Evolutionary conservation across 2,329 filamentous ascomycete genomes (phyloP), one percentile per base, ranked within the genome.

Genomic region (Botrytis porri): DNA sequence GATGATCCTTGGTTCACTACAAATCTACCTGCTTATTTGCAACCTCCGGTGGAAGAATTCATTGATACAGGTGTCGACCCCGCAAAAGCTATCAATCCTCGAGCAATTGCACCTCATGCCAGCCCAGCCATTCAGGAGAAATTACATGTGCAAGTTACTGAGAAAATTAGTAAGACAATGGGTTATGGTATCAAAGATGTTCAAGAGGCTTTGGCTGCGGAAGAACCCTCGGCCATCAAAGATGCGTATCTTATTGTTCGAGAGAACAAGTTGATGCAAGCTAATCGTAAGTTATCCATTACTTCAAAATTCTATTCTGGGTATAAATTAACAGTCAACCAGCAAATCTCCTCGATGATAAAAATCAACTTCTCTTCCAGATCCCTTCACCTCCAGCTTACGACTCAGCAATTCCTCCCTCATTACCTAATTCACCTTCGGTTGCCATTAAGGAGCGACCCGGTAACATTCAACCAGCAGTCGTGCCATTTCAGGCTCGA

Each of bases 191-290:
- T 93, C 81, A 92, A 92, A 75, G 96, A 99, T 84, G 95, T 99
- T 70, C 93, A 98, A 81, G 96, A 98, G 82, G 95, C 96, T 35
- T 85, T 99, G 75, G 92, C 92, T 79, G 94, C 94, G 73, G 90
- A 96, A 70, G 96, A 99, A 81, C 96, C 96, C 20, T 98, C 95
- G 73, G 95, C 96, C 18, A 98, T 99, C 86, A 99, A 99, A 84
- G 96, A 99, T 83, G 96, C 96, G 1, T 99, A 98, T 84, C 91
- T 98, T 83, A 99, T 99, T 81, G 94, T 99, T 39, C 90, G 95
- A 70, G 96, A 99, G 83, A 98, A 98, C 81, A 96, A 98, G 82
- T 88, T 98, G 81, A 98, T 98, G 95, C 93, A 95, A 82, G 91
- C 91, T 72, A 97, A 94, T 81, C 94, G 93, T 97, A 86, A 89